phyloP scores from a whole-genome alignment of 208 protist genomes.

The Pavlovales sp. region DNA sequence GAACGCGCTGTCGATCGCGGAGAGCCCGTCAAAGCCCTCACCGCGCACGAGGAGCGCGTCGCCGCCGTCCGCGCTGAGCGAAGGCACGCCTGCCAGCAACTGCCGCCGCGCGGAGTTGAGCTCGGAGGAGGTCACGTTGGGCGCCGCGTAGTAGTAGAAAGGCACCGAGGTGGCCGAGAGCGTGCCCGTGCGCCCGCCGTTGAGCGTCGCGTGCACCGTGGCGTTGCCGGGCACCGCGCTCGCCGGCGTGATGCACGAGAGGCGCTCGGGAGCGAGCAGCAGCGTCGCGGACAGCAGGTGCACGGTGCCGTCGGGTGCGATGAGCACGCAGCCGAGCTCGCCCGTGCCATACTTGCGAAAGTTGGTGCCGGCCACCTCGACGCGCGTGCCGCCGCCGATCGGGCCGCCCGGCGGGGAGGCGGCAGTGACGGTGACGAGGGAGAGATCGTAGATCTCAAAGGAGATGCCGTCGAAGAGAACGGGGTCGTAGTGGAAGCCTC shows the following conservation, averaged over 20 bases:
- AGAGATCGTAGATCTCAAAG: neutral
- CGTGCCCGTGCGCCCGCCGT: neutral
- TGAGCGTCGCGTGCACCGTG: neutral
- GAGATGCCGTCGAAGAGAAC: neutral
- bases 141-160: neutral
- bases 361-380: neutral
- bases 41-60: neutral
- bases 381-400: neutral
- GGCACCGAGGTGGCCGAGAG: neutral
- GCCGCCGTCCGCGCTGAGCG: slow-evolving; percentile 7
- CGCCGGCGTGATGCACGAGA: neutral
- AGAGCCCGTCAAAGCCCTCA: neutral
- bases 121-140: neutral
- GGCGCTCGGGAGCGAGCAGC: neutral
- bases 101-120: too few species aligned
- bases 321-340: neutral
- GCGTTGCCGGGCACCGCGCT: neutral
- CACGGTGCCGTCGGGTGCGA: too few species aligned
- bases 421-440: neutral
- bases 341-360: neutral
- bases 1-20: too few species aligned
- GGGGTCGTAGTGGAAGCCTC: neutral
- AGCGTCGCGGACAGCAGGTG: neutral
- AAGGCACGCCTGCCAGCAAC: too few species aligned
- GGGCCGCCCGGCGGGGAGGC: too few species aligned